Percentiles rank a stretch among this genome's conserved stretches.
phyloP scores from a whole-genome alignment of 495 filamentous ascomycete genomes.

The Xylaria bambusicola region DNA sequence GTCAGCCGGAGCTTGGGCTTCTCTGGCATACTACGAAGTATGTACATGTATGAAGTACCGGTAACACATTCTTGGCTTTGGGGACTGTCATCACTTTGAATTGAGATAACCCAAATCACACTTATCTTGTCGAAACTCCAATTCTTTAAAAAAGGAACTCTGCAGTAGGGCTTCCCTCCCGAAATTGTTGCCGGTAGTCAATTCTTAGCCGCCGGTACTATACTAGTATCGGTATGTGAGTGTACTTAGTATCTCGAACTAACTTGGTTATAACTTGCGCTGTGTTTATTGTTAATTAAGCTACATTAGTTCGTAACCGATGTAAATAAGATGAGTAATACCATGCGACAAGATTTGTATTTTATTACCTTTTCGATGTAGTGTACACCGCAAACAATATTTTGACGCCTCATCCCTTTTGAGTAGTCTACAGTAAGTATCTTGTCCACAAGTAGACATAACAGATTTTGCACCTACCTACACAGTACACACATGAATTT shows the following conservation, averaged over 20 bases:
- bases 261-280: neutral
- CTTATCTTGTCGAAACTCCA: no score
- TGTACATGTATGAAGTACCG: no score
- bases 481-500: no score
- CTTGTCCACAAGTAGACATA: neutral
- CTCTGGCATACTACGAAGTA: neutral
- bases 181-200: no score
- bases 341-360: neutral
- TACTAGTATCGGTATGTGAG: no score
- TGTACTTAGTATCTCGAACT: neutral
- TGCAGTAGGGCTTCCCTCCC: no score
- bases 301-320: constrained; percentile 4
- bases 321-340: no score
- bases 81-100: neutral
- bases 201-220: no score
- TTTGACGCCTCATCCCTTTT: neutral
- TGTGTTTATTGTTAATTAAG: neutral
- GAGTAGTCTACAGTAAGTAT: neutral
- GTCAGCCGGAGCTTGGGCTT: constrained; percentile 5
- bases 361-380: neutral
- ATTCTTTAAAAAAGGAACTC: no score
- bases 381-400: neutral
- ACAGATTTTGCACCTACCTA: no score
- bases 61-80: no score
- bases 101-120: no score